These are phyloP conservation scores for Pythium dissotocum DNA, from an alignment of 352 stramenopile species.

Conservation along the genomic window DNA sequence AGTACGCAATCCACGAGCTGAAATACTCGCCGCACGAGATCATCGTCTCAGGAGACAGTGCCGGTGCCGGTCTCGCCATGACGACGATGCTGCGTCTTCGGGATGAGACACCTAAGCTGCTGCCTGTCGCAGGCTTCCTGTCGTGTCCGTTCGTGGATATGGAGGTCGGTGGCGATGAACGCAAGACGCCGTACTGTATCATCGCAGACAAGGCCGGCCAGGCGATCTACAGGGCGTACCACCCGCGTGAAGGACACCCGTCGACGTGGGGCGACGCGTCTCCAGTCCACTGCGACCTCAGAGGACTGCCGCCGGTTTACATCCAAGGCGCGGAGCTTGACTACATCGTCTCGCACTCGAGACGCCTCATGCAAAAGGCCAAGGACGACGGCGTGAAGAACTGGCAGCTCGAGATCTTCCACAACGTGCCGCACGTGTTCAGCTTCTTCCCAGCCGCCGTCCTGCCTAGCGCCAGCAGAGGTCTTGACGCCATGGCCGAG, in stretches of 20 bases:
- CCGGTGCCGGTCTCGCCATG: constrained; percentile 18
- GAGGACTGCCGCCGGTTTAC: constrained; percentile 21
- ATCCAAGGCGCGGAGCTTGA: constrained; percentile 19
- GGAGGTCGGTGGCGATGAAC: not conserved
- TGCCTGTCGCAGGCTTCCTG: constrained; percentile 6
- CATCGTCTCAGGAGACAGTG: constrained; percentile 28
- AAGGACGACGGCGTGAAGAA: constrained; percentile 7
- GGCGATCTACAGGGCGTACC: constrained; percentile 3
- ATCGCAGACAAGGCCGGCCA: constrained; percentile 10
- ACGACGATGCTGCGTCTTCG: constrained; percentile 24
- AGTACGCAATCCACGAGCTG: constrained; percentile 13
- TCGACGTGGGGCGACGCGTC: constrained; percentile 18
- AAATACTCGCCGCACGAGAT: constrained; percentile 10
- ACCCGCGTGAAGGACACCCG: not conserved
- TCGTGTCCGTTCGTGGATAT: constrained; percentile 17
- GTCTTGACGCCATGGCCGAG: constrained; percentile 17
- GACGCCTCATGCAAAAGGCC: constrained; percentile 6
- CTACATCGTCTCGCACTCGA: constrained; percentile 14
- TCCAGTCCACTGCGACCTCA: constrained; percentile 16
- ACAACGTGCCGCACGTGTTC: constrained; percentile 26
- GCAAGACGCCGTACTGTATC: constrained; percentile 1
- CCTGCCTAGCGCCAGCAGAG: constrained; percentile 4
- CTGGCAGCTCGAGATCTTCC: constrained; percentile 19
- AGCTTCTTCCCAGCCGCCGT: constrained; percentile 18
- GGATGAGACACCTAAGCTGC: constrained; percentile 2